phyloP scores from a whole-genome alignment of 495 filamentous ascomycete genomes.

The Penicillium maclennaniae region DNA sequence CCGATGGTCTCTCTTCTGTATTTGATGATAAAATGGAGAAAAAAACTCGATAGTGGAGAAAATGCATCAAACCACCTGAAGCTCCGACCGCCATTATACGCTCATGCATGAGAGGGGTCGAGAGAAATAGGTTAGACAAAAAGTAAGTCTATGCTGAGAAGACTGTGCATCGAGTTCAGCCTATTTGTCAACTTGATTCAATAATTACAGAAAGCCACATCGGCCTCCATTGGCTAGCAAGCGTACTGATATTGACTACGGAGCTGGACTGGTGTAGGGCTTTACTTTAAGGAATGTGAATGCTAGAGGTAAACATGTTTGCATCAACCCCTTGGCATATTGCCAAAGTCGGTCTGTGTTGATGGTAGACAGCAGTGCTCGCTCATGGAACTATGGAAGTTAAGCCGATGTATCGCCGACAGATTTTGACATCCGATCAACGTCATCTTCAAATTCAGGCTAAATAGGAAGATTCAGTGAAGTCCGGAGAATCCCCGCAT shows the following conservation, averaged over 20 bases:
- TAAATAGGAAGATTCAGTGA: constrained; percentile 11
- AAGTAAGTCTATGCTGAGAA: neutral
- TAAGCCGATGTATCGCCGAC: neutral
- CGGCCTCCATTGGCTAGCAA: neutral
- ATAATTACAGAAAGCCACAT: neutral
- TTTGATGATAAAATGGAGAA: neutral
- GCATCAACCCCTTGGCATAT: neutral
- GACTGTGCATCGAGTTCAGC: neutral
- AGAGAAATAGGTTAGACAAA: neutral
- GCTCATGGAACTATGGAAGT: neutral
- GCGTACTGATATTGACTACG: too few relatives aligned
- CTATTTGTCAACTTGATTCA: neutral
- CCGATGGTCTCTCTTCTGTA: neutral
- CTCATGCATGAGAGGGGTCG: neutral
- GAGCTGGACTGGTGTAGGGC: too few relatives aligned
- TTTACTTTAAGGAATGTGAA: neutral
- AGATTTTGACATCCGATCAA: neutral
- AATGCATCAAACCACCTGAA: neutral
- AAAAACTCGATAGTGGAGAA: neutral
- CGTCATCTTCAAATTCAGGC: constrained; percentile 16
- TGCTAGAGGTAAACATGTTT: neutral
- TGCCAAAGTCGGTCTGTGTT: neutral
- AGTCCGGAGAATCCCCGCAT: constrained; percentile 18
- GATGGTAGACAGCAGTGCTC: neutral
- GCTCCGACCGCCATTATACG: neutral